These are phyloP conservation scores for Quercus robur DNA, from an alignment of 306 rosid species.

Conservation along the genomic window DNA sequence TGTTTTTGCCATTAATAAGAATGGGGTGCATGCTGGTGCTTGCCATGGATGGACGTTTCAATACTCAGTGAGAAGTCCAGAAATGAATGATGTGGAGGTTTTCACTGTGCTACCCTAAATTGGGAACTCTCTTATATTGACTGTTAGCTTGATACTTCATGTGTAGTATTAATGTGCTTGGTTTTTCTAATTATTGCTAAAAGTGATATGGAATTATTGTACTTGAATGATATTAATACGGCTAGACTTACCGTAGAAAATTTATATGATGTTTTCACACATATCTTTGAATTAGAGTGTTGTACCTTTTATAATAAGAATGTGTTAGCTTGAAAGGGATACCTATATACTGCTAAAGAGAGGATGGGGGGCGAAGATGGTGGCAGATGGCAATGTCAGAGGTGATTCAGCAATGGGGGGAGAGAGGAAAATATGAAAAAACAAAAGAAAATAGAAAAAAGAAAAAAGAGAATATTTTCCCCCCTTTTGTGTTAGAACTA, in stretches of 20 bases:
- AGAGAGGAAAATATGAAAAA: too few relatives aligned
- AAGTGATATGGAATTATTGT: neutral
- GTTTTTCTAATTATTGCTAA: neutral
- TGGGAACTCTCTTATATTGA: neutral
- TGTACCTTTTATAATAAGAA: neutral
- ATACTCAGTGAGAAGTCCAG: conserved; percentile 77
- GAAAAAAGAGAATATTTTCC: too few relatives aligned
- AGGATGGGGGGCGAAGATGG: too few relatives aligned
- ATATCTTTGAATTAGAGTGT: neutral
- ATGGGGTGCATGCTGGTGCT: conserved; percentile 77
- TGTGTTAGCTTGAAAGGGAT: neutral
- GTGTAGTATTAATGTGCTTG: neutral
- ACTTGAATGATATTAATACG: neutral
- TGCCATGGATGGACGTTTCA: conserved; percentile 94
- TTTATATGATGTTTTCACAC: neutral
- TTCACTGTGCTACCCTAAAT: conserved; percentile 66
- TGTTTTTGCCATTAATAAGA: conserved; percentile 66
- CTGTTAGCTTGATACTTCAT: neutral
- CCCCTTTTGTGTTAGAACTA: too few relatives aligned
- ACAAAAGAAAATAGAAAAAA: too few relatives aligned
- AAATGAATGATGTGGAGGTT: conserved; percentile 66
- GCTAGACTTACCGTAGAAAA: neutral
- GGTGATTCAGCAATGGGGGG: too few relatives aligned
- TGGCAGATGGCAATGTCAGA: too few relatives aligned
- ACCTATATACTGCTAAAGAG: too few relatives aligned